These are phyloP conservation scores for Phyllosticta capitalensis DNA, from an alignment of 2,329 filamentous ascomycete genomes.

Conservation along the genomic window DNA sequence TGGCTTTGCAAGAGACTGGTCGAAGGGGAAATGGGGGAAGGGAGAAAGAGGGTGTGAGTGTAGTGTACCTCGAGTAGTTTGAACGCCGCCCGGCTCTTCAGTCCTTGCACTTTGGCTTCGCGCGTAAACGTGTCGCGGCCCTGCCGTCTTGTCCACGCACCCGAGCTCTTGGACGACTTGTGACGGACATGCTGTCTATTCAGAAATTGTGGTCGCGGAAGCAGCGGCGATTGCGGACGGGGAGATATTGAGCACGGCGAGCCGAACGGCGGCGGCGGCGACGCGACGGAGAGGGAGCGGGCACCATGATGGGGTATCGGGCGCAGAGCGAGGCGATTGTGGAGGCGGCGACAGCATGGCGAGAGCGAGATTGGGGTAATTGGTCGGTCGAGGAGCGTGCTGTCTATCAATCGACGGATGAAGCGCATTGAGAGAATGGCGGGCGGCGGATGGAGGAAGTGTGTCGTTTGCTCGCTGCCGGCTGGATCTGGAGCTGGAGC, in stretches of 20 bases:
- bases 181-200: slow-evolving; percentile 1
- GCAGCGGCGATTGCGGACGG: background rate
- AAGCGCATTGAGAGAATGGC: slow-evolving; percentile 28
- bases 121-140: slow-evolving; percentile 60
- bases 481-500: too few species aligned
- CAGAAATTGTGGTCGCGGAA: background rate
- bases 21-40: background rate
- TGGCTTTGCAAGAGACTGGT: background rate
- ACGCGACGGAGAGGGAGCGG: background rate
- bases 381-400: slow-evolving; percentile 21
- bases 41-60: background rate
- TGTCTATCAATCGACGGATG: slow-evolving; percentile 27
- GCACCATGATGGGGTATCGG: too few species aligned
- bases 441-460: background rate
- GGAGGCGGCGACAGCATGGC: background rate
- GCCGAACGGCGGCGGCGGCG: background rate
- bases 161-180: slow-evolving; percentile 49
- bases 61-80: slow-evolving; percentile 70
- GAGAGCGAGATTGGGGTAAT: background rate
- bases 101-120: slow-evolving; percentile 65
- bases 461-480: too few species aligned
- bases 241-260: background rate
- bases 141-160: slow-evolving; percentile 76
- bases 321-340: slow-evolving; percentile 1
- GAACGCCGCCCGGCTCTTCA: slow-evolving; percentile 88